A percentile compares a stretch with the other conserved stretches of the same genome.
Conservation (phyloP, 768 basidiomycete genomes). For the Auricularia auricula-judae region DNA sequence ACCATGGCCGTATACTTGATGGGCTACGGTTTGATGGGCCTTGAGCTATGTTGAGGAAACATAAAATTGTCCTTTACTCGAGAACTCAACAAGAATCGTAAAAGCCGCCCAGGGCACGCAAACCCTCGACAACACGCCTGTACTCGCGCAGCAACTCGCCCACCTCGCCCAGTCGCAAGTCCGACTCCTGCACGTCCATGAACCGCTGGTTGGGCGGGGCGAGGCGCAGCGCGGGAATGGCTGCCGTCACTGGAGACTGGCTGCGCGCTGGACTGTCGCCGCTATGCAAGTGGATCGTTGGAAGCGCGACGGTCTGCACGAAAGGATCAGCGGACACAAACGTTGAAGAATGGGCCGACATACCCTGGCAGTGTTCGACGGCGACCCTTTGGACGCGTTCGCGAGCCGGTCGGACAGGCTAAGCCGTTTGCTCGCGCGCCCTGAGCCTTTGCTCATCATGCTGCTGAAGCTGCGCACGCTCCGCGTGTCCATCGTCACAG, state of each 20-base stretch:
- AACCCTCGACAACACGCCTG: conserved; percentile 58
- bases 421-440: conserved; percentile 37
- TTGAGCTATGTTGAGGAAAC: no score
- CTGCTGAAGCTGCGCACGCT: conserved; percentile 83
- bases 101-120: conserved; percentile 52
- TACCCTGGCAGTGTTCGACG: conserved; percentile 15
- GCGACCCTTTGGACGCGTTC: conserved; percentile 42
- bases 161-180: conserved; percentile 73
- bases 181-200: conserved; percentile 59
- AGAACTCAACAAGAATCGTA: conserved; percentile 1
- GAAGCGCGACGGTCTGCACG: neutral
- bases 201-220: conserved; percentile 61
- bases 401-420: conserved; percentile 78
- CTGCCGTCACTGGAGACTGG: conserved; percentile 16
- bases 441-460: conserved; percentile 48
- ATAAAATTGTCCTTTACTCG: no score
- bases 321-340: no score
- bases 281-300: neutral
- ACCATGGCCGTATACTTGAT: no score
- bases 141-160: conserved; percentile 74
- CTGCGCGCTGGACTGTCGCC: neutral
- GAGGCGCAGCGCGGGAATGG: conserved; percentile 31
- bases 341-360: no score
- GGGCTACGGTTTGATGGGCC: no score
- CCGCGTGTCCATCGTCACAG: conserved; percentile 42